These are phyloP conservation scores for Saprolegnia parasitica DNA, from an alignment of 352 stramenopile genomes.

Conservation along the genomic window DNA sequence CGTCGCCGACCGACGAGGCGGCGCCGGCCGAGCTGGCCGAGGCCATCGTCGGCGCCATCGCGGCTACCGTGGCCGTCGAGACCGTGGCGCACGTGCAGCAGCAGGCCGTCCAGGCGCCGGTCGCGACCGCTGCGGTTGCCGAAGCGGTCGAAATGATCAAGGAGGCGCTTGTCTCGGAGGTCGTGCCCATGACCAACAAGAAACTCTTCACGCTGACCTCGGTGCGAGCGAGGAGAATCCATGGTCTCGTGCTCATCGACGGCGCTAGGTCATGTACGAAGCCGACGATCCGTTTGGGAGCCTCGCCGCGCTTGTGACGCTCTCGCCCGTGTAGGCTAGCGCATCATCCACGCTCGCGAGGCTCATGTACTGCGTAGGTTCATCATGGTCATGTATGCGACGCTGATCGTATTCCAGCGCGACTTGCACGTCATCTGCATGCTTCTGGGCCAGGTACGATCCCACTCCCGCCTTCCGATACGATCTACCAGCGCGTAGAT, in stretches of 20 bases:
- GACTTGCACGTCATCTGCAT: conserved; percentile 71
- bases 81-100: not conserved
- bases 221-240: not conserved
- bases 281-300: conserved; percentile 56
- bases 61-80: not conserved
- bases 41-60: not conserved
- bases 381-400: conserved; percentile 79
- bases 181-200: conserved; percentile 10
- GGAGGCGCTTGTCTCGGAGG: not conserved
- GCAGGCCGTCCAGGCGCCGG: not conserved
- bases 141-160: conserved; percentile 9
- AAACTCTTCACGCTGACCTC: conserved; percentile 23
- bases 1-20: not conserved
- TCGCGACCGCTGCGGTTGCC: not conserved
- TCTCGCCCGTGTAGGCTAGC: conserved; percentile 61
- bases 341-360: not conserved
- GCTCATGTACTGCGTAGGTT: conserved; percentile 41
- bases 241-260: not conserved
- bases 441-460: conserved; percentile 58
- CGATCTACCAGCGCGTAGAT: conserved; percentile 36
- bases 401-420: conserved; percentile 68
- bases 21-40: not conserved
- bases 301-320: conserved; percentile 64
- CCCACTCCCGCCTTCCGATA: not conserved
- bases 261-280: conserved; percentile 72